Base-by-base conservation (phyloP, 2,329 filamentous ascomycete species). In the Graphilbum ipis-grandicollis region DNA sequence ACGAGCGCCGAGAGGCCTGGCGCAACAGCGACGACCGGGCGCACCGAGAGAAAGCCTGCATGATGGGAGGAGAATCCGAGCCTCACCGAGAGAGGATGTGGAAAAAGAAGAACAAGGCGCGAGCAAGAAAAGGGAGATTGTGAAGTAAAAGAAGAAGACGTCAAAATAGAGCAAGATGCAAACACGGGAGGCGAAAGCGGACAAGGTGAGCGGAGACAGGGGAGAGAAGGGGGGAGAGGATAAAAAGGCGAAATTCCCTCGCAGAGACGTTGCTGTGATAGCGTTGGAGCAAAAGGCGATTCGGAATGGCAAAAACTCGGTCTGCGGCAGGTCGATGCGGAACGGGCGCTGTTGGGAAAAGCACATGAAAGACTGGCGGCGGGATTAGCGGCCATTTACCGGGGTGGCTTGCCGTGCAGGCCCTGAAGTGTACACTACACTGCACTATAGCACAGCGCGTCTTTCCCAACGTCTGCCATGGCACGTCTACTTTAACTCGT, bases 41-140 rank as follows among this genome's bases (percentile, higher is more conserved):
- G 56, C 75, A 75, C 70, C 79, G 76, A 55, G 79, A 68, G 61
- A 93, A 65, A 54, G 83, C 79, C 72, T 92, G 84, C 86, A 93
- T 93, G 52, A 55, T 75, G 62, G n/a, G n/a, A n/a, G n/a, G n/a
- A n/a, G n/a, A n/a, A 23, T 14, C 21, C 18, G 29, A 17, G 29
- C 29, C 15, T 15, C 15, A 15, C 12, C 31, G 9, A 19, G 22
- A 32, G 19, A 19, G 10, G 17, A 32, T 32, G 31, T 4, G 19
- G 17, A 32, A 18, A 14, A 18, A 19, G 19, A 21, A 21, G 12
- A 33, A 22, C 15, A 26, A n/a, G n/a, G 21, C 12, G 13, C 10
- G 22, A 12, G 17, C 18, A 34, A 19, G 12, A 9, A 18, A 37
- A 22, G 18, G 36, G 13, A 17, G n/a, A 35, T 13, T 15, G 15